These are phyloP conservation scores for Rhynchosporium agropyri DNA, from an alignment of 2,329 filamentous ascomycete species.

Conservation along the genomic window DNA sequence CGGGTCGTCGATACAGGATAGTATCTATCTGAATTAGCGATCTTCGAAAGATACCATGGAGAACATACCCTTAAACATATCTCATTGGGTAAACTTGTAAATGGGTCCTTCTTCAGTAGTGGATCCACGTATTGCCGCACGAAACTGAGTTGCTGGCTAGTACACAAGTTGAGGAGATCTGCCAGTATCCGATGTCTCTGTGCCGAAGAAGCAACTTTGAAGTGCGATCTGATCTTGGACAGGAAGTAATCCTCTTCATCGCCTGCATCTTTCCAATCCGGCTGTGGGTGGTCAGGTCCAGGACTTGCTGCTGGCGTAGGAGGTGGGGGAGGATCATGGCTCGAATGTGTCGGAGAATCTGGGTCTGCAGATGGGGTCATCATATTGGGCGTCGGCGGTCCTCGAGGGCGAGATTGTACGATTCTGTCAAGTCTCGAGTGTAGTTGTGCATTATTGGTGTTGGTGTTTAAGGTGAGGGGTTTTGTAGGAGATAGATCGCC, in stretches of 20 bases:
- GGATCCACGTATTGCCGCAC: slow-evolving; percentile 96
- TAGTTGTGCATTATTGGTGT: slow-evolving; percentile 43
- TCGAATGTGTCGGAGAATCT: slow-evolving; percentile 47
- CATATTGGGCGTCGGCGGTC: slow-evolving; percentile 69
- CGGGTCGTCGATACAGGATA: slow-evolving; percentile 96
- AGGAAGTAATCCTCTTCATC: slow-evolving; percentile 84
- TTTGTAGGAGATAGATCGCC: slow-evolving; percentile 40
- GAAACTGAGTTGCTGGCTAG: slow-evolving; percentile 92
- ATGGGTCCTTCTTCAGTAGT: slow-evolving; percentile 92
- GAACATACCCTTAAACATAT: slow-evolving; percentile 79
- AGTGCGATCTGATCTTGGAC: slow-evolving; percentile 76
- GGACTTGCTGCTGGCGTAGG: slow-evolving; percentile 68
- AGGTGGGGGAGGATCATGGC: slow-evolving; percentile 58
- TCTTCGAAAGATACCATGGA: background rate
- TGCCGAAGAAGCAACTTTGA: slow-evolving; percentile 73
- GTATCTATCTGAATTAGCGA: slow-evolving; percentile 59
- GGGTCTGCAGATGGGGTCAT: slow-evolving; percentile 65
- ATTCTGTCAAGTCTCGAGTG: slow-evolving; percentile 57
- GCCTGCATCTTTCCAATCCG: slow-evolving; percentile 76
- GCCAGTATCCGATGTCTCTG: slow-evolving; percentile 82
- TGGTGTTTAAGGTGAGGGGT: slow-evolving; percentile 53
- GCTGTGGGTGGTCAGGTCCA: slow-evolving; percentile 61
- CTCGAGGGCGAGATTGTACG: slow-evolving; percentile 54
- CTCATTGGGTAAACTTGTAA: slow-evolving; percentile 88
- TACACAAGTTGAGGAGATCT: slow-evolving; percentile 90